These are phyloP conservation scores for Nicotiana benthamiana DNA, from an alignment of 257 asterid genomes.

Conservation along the genomic window DNA sequence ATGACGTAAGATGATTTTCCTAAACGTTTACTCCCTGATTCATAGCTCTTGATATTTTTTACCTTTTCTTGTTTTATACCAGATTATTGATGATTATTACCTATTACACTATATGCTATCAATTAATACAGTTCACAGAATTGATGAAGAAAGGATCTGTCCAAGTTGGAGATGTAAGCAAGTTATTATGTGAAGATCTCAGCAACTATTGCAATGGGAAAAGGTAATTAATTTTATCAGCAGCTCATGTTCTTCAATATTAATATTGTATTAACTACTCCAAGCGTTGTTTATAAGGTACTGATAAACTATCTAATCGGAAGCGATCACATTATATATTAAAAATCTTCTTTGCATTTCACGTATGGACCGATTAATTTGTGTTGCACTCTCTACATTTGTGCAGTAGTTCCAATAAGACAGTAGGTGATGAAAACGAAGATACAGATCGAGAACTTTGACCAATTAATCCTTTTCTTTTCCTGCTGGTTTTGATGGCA, in stretches of 20 bases:
- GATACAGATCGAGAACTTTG: slow-evolving; percentile 35
- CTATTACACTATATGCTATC: not conserved
- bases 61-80: not conserved
- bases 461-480: not conserved
- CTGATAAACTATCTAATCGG: not conserved
- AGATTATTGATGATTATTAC: not conserved
- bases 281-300: not conserved
- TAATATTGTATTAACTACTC: not conserved
- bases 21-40: not conserved
- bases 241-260: not conserved
- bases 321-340: not conserved
- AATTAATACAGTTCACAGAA: slow-evolving; percentile 53
- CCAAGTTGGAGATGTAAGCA: slow-evolving; percentile 64
- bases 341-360: not conserved
- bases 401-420: slow-evolving; percentile 22
- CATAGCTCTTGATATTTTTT: not conserved
- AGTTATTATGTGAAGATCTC: slow-evolving; percentile 70
- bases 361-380: not conserved
- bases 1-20: slow-evolving; percentile 49
- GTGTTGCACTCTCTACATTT: not conserved
- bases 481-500: not conserved
- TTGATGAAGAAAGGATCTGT: slow-evolving; percentile 67
- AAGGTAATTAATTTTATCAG: slow-evolving; percentile 33
- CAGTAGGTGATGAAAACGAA: slow-evolving; percentile 19
- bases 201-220: slow-evolving; percentile 49